Conservation (phyloP, 2,329 filamentous ascomycete species). For the Cytospora leucostoma region DNA sequence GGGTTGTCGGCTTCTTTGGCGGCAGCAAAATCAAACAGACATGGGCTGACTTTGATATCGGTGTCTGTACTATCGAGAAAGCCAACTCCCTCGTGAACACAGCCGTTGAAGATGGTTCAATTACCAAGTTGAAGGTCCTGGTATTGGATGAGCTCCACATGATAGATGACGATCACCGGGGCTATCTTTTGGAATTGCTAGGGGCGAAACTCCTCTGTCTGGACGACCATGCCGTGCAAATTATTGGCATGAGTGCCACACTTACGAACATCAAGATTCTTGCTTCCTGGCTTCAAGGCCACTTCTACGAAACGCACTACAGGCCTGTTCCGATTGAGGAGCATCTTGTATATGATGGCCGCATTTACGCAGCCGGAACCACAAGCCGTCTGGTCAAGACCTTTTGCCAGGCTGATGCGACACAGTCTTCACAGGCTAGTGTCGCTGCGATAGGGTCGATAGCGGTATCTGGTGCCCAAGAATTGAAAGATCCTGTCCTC, state of each 20-base stretch:
- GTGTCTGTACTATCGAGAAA: constrained; percentile 80
- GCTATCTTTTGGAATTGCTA: constrained; percentile 74
- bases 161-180: constrained; percentile 74
- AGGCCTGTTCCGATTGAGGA: constrained; percentile 76
- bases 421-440: constrained; percentile 35
- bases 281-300: constrained; percentile 69
- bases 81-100: constrained; percentile 74
- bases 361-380: constrained; percentile 64
- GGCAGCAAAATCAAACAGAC: constrained; percentile 67
- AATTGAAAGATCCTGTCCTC: constrained; percentile 64
- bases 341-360: constrained; percentile 70
- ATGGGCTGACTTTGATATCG: constrained; percentile 77
- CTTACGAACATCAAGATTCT: constrained; percentile 73
- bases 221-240: constrained; percentile 63
- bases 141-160: constrained; percentile 82
- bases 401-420: constrained; percentile 48
- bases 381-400: constrained; percentile 60
- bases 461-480: constrained; percentile 57
- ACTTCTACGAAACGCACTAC: constrained; percentile 72
- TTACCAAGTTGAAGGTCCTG: constrained; percentile 65
- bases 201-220: constrained; percentile 72
- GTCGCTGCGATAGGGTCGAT: constrained; percentile 51
- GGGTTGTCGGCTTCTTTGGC: constrained; percentile 73
- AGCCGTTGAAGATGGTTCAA: constrained; percentile 69
- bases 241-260: constrained; percentile 80